Evolutionary conservation across 2,329 filamentous ascomycete genomes (phyloP).

Genomic region (Tolypocladium endophyticum): DNA sequence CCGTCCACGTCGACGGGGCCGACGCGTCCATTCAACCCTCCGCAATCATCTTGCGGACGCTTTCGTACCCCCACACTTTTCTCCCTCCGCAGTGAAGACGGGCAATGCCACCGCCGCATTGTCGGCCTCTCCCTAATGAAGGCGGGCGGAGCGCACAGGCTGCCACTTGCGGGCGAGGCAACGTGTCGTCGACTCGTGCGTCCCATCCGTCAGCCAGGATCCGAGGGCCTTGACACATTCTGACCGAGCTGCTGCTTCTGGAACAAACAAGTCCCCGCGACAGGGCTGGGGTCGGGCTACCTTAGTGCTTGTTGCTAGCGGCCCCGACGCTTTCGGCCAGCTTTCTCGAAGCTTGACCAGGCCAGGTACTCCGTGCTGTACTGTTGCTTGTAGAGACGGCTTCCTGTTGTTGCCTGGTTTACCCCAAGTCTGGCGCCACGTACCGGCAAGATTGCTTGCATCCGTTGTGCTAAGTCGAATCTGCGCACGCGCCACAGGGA

Average conservation of each 20-base stretch:
- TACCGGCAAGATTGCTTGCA: background rate
- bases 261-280: background rate
- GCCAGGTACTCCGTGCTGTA: too few relatives aligned
- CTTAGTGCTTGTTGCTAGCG: background rate
- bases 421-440: background rate
- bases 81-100: background rate
- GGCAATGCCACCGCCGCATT: background rate
- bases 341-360: background rate
- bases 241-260: background rate
- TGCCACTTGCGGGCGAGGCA: background rate
- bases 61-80: background rate
- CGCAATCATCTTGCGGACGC: background rate
- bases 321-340: background rate
- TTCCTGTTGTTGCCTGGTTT: background rate
- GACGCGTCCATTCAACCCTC: background rate
- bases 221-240: background rate
- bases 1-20: background rate
- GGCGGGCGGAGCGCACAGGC: background rate
- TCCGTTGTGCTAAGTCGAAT: background rate
- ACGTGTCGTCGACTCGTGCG: background rate
- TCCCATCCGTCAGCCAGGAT: background rate
- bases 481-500: background rate
- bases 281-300: background rate
- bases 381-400: background rate
- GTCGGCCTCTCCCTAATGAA: background rate